Evolutionary conservation across 345 rosid species (phyloP).

Genomic region (Raphanus raphanistrum): DNA sequence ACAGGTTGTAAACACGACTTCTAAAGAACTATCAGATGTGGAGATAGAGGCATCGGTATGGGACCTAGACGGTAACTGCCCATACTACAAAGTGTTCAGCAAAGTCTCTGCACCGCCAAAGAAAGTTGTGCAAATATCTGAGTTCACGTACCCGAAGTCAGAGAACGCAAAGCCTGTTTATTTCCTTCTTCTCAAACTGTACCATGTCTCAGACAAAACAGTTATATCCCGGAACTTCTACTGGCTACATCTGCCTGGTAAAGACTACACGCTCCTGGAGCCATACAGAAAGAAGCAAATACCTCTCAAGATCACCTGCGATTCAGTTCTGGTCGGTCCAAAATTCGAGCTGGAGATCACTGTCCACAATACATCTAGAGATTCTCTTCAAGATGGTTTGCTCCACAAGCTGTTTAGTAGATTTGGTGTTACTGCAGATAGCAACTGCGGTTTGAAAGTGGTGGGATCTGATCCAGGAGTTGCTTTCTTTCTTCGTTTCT

Average conservation of each 20-base stretch:
- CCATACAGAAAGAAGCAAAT: constrained; percentile 65
- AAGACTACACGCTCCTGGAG: constrained; percentile 78
- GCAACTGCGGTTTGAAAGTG: constrained; percentile 38
- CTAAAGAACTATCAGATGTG: constrained; percentile 53
- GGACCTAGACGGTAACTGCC: constrained; percentile 83
- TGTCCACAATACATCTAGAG: constrained; percentile 58
- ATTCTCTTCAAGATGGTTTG: constrained; percentile 39
- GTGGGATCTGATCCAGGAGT: constrained; percentile 67
- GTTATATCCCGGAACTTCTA: constrained; percentile 89
- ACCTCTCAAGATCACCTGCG: constrained; percentile 72
- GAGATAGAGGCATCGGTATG: constrained; percentile 85
- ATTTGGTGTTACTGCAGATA: constrained; percentile 35
- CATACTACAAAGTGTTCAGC: constrained; percentile 60
- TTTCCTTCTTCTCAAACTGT: constrained; percentile 89
- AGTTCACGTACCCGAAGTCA: constrained; percentile 76
- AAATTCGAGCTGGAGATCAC: constrained; percentile 66
- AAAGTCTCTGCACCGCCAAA: constrained; percentile 59
- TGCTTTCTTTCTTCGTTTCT: constrained; percentile 85
- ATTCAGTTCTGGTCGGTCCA: constrained; percentile 53
- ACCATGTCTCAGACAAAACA: constrained; percentile 54
- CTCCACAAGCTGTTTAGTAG: constrained; percentile 46
- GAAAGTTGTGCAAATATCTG: constrained; percentile 59
- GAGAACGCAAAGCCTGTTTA: constrained; percentile 74
- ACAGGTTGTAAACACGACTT: constrained; percentile 85
- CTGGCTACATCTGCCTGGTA: constrained; percentile 87